Evolutionary conservation across 768 basidiomycete genomes (phyloP).

Genomic region (Sarcomyxa edulis): DNA sequence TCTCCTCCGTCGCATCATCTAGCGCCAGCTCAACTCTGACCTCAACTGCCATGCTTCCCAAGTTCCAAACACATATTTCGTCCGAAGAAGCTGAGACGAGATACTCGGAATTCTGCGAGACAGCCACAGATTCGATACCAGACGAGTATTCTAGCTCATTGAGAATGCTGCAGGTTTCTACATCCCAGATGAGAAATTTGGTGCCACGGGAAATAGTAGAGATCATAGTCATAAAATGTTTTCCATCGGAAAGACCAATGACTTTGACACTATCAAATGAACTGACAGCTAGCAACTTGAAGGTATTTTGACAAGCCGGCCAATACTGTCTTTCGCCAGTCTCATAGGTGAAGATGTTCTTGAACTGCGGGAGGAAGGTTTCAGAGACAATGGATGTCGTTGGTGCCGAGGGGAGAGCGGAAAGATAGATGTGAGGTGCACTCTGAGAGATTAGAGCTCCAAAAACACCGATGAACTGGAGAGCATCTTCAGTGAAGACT

Average conservation of each 20-base stretch:
- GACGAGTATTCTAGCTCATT: neutral
- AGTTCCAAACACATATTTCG: too few species aligned
- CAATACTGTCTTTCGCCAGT: neutral
- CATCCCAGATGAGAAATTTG: too few species aligned
- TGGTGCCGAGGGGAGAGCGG: slow-evolving; percentile 31
- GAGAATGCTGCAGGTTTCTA: slow-evolving; percentile 5
- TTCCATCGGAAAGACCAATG: too few species aligned
- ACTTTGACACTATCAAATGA: too few species aligned
- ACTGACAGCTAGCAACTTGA: too few species aligned
- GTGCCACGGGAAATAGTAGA: too few species aligned
- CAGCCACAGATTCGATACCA: slow-evolving; percentile 14
- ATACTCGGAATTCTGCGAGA: slow-evolving; percentile 19
- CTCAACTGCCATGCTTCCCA: too few species aligned
- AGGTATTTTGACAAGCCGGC: neutral
- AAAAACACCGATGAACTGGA: too few species aligned
- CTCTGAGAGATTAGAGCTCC: slow-evolving; percentile 18
- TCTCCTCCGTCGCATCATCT: too few species aligned
- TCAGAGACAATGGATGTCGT: slow-evolving; percentile 14
- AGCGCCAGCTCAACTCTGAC: too few species aligned
- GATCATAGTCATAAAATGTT: too few species aligned
- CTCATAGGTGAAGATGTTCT: neutral
- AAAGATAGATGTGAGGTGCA: slow-evolving; percentile 32
- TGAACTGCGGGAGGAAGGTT: slow-evolving; percentile 7
- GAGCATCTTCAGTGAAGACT: too few species aligned
- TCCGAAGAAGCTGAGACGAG: slow-evolving; percentile 18